These are phyloP conservation scores for Bipolaris victoriae DNA, from an alignment of 2,329 filamentous ascomycete genomes.

Conservation along the genomic window DNA sequence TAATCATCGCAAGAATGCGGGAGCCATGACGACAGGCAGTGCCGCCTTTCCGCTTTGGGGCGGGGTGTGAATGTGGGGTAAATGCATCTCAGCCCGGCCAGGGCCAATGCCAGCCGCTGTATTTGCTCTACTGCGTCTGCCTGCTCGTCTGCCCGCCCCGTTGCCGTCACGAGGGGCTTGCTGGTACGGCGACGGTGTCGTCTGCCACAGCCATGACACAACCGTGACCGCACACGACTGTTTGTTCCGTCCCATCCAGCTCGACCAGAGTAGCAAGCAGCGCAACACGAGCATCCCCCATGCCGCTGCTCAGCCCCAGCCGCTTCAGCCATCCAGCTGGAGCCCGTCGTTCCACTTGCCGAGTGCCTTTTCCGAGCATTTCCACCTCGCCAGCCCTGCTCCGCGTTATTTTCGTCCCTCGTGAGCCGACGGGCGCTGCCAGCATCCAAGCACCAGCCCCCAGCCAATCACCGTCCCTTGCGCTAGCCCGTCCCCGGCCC, in stretches of 20 bases:
- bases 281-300: slow-evolving; percentile 6
- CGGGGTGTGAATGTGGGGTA: slow-evolving; percentile 22
- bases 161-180: slow-evolving; percentile 21
- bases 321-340: slow-evolving; percentile 17
- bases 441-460: slow-evolving; percentile 18
- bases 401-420: slow-evolving; percentile 41
- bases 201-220: slow-evolving; percentile 23
- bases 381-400: slow-evolving; percentile 25
- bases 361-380: slow-evolving; percentile 28
- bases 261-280: neutral
- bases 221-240: slow-evolving; percentile 13
- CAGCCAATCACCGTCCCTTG: slow-evolving; percentile 34
- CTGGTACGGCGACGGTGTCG: neutral
- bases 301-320: slow-evolving; percentile 7
- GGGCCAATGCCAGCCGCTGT: slow-evolving; percentile 20
- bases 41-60: slow-evolving; percentile 29
- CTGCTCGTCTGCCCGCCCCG: neutral
- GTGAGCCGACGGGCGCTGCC: slow-evolving; percentile 30
- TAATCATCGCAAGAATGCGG: neutral
- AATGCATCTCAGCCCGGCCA: neutral
- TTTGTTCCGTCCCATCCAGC: neutral
- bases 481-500: slow-evolving; percentile 33
- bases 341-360: slow-evolving; percentile 22
- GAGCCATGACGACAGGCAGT: slow-evolving; percentile 25
- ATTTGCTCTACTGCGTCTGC: slow-evolving; percentile 10